Percentiles rank a stretch among this genome's conserved stretches.
These are phyloP conservation scores for Saturnispora silvae DNA, from an alignment of 805 yeast genomes.

Conservation along the genomic window DNA sequence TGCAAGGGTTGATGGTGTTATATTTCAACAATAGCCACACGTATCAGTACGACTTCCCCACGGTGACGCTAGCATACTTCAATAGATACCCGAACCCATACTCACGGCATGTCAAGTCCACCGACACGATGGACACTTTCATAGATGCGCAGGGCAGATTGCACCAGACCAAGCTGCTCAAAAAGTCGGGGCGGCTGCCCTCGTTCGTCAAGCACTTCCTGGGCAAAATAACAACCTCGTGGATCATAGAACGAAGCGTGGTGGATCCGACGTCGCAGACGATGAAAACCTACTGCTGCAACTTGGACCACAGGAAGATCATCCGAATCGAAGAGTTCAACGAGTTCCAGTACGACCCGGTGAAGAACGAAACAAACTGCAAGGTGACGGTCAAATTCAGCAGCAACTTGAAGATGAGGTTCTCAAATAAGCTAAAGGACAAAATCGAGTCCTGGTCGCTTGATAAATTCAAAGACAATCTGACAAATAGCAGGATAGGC, in stretches of 20 bases:
- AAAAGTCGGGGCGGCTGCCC: slow-evolving; percentile 75
- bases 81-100: slow-evolving; percentile 71
- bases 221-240: slow-evolving; percentile 57
- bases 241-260: slow-evolving; percentile 72
- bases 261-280: slow-evolving; percentile 50
- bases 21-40: slow-evolving; percentile 44
- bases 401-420: slow-evolving; percentile 42
- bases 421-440: slow-evolving; percentile 48
- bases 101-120: slow-evolving; percentile 74
- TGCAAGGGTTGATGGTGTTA: no score
- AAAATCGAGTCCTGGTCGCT: slow-evolving; percentile 79
- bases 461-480: slow-evolving; percentile 55
- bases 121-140: slow-evolving; percentile 58
- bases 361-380: slow-evolving; percentile 32
- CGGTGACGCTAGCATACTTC: slow-evolving; percentile 69
- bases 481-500: slow-evolving; percentile 58
- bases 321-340: slow-evolving; percentile 73
- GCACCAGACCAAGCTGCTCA: slow-evolving; percentile 61
- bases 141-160: slow-evolving; percentile 56
- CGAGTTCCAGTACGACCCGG: slow-evolving; percentile 33
- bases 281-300: slow-evolving; percentile 64
- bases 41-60: slow-evolving; percentile 56
- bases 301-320: slow-evolving; percentile 72
- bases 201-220: slow-evolving; percentile 66
- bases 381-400: slow-evolving; percentile 51